phyloP scores from a whole-genome alignment of 1,284 basidiomycete species.

The Heliocybe sulcata region DNA sequence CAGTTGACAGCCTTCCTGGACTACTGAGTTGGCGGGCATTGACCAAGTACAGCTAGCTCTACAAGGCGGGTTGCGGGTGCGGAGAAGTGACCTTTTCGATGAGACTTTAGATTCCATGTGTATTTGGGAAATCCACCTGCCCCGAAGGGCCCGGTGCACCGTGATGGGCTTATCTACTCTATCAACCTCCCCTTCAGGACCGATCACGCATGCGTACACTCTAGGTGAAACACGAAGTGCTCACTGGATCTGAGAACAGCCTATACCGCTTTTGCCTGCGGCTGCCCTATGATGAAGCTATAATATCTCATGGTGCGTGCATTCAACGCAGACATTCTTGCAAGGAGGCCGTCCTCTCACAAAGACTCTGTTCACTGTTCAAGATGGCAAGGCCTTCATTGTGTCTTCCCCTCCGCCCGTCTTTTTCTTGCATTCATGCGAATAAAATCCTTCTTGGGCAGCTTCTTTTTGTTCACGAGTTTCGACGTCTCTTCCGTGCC shows the following conservation, averaged over 20 bases:
- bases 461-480: background rate
- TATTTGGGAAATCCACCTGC: background rate
- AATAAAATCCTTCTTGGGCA: background rate
- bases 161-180: background rate
- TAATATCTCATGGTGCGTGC: background rate
- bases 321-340: background rate
- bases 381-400: background rate
- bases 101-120: background rate
- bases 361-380: background rate
- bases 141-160: background rate
- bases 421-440: background rate
- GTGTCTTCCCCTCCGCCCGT: background rate
- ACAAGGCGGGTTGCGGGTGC: too few relatives aligned
- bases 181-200: background rate
- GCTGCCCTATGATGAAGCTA: background rate
- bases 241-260: background rate
- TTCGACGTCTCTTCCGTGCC: background rate
- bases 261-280: background rate
- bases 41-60: too few relatives aligned
- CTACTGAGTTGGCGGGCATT: too few relatives aligned
- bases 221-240: background rate
- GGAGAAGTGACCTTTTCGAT: too few relatives aligned
- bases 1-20: too few relatives aligned
- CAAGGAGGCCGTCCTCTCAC: background rate
- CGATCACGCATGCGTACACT: background rate